A percentile compares a stretch with the other conserved stretches of the same genome.
These are phyloP conservation scores for Claviceps arundinis DNA, from an alignment of 2,329 filamentous ascomycete species.

Conservation along the genomic window DNA sequence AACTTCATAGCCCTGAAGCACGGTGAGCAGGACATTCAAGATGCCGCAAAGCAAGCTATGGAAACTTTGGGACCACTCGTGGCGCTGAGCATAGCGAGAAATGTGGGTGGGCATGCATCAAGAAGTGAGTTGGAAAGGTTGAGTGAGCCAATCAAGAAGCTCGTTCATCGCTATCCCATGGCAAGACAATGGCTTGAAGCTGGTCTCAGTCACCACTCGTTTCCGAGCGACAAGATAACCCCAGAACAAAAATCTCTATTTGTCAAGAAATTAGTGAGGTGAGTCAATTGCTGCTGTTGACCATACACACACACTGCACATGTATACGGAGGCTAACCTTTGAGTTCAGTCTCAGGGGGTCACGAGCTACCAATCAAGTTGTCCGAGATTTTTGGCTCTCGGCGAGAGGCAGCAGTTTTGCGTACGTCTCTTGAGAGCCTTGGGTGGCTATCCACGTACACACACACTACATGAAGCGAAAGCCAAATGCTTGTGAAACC, in stretches of 20 bases:
- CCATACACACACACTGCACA: too few species aligned
- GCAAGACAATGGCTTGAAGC: constrained; percentile 50
- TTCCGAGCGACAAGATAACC: constrained; percentile 47
- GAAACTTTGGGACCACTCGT: constrained; percentile 47
- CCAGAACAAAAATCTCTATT: constrained; percentile 48
- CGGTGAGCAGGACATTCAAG: constrained; percentile 27
- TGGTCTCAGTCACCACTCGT: constrained; percentile 40
- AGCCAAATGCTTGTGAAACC: not conserved
- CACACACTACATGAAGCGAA: not conserved
- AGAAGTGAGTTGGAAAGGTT: constrained; percentile 61
- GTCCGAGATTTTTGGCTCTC: constrained; percentile 63
- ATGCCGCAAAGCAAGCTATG: constrained; percentile 36
- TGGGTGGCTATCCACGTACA: not conserved
- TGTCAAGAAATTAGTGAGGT: constrained; percentile 52
- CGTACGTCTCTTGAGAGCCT: constrained; percentile 38
- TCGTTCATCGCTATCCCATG: constrained; percentile 42
- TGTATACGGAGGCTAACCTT: not conserved
- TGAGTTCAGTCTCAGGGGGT: constrained; percentile 45
- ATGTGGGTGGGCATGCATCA: constrained; percentile 54
- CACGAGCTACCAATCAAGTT: constrained; percentile 49
- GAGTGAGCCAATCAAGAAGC: constrained; percentile 56
- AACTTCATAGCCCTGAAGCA: constrained; percentile 37
- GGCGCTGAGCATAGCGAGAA: constrained; percentile 45
- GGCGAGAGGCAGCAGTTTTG: constrained; percentile 47
- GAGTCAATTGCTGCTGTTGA: not conserved